Percentiles rank a stretch among this genome's conserved stretches.
Evolutionary conservation across 2,329 filamentous ascomycete genomes (phyloP).

Genomic region (Trichoderma asperellum): DNA sequence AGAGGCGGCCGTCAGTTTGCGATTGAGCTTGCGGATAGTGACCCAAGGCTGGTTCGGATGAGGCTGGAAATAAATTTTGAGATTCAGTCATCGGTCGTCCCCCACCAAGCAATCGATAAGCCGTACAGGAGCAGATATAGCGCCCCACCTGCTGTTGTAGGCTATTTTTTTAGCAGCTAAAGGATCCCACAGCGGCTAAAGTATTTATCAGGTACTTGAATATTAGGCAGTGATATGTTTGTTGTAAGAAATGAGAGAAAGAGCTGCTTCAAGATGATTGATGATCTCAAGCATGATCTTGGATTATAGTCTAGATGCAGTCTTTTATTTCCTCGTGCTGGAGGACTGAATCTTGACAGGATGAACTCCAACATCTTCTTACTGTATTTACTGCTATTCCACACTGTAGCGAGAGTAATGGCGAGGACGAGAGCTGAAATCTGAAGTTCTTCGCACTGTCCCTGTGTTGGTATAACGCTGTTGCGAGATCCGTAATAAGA

Average conservation of each 20-base stretch:
- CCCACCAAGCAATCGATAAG: constrained; percentile 36
- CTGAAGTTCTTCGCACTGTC: too few relatives aligned
- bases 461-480: too few relatives aligned
- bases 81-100: constrained; percentile 33
- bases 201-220: not conserved
- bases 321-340: not conserved
- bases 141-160: constrained; percentile 15
- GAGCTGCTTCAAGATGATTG: not conserved
- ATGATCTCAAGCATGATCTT: not conserved
- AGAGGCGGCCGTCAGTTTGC: not conserved
- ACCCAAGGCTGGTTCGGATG: not conserved
- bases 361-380: not conserved
- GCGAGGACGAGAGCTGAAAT: not conserved
- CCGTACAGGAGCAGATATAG: constrained; percentile 5
- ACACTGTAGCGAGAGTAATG: not conserved
- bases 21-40: not conserved
- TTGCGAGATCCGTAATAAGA: too few relatives aligned
- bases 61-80: constrained; percentile 27
- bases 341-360: not conserved
- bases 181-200: not conserved
- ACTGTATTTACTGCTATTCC: not conserved
- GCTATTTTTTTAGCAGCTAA: not conserved
- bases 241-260: not conserved
- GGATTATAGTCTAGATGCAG: not conserved
- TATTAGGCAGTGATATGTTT: too few relatives aligned